Evolutionary conservation across 306 rosid genomes (phyloP).

Genomic region (Quercus berberidifolia): DNA sequence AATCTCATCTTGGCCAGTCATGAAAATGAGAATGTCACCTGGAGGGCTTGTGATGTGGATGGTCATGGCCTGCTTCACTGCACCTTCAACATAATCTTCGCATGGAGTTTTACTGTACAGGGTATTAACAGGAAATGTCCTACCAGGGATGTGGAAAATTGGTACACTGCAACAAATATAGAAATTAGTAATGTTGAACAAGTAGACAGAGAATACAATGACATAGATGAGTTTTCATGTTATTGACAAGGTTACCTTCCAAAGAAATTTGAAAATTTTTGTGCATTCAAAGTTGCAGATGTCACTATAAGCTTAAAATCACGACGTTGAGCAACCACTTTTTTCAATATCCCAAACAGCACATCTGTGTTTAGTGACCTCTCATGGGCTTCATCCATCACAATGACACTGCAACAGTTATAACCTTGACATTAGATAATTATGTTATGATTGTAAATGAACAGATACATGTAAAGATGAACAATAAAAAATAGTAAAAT

Average conservation of each 20-base stretch:
- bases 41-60: conserved; percentile 94
- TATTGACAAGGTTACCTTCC: conserved; percentile 68
- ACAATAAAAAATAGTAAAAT: background rate
- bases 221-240: background rate
- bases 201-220: background rate
- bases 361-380: conserved; percentile 93
- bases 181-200: conserved; percentile 16
- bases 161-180: conserved; percentile 73
- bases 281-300: conserved; percentile 92
- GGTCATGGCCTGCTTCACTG: conserved; percentile 99
- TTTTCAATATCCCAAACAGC: conserved; percentile 89
- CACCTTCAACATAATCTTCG: conserved; percentile 96
- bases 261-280: conserved; percentile 86
- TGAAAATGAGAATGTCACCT: conserved; percentile 95
- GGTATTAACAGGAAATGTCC: conserved; percentile 90
- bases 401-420: conserved; percentile 70
- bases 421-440: conserved; percentile 14
- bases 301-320: conserved; percentile 97
- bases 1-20: conserved; percentile 99
- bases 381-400: conserved; percentile 99
- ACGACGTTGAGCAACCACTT: conserved; percentile 92
- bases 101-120: conserved; percentile 89
- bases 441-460: conserved; percentile 16
- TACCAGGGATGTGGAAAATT: conserved; percentile 83
- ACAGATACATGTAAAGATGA: background rate